A percentile compares a stretch with the other conserved stretches of the same genome.
Evolutionary conservation across 768 basidiomycete genomes (phyloP).

Genomic region (Nidularia sp.): DNA sequence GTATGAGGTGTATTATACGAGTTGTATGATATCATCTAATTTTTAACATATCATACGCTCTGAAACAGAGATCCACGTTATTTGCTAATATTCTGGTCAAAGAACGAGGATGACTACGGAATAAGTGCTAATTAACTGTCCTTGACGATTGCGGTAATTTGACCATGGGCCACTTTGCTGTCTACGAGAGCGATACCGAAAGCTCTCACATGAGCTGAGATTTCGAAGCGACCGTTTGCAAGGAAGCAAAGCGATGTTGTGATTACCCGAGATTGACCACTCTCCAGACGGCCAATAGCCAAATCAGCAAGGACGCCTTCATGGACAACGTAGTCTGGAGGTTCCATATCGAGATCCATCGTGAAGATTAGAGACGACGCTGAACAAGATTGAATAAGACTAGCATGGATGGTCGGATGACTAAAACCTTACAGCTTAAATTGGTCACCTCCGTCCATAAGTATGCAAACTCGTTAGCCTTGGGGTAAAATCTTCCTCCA

Average conservation of each 20-base stretch:
- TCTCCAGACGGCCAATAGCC: slow-evolving; percentile 57
- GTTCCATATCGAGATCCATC: slow-evolving; percentile 50
- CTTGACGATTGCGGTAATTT: slow-evolving; percentile 27
- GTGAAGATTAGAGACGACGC: slow-evolving; percentile 49
- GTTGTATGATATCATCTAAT: slow-evolving; percentile 6
- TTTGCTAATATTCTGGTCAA: no score
- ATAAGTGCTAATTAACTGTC: no score
- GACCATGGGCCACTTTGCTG: slow-evolving; percentile 33
- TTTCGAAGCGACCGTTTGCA: slow-evolving; percentile 60
- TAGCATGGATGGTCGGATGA: no score
- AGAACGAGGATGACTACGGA: no score
- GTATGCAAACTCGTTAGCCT: slow-evolving; percentile 60
- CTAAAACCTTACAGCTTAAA: slow-evolving; percentile 50
- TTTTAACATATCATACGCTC: no score
- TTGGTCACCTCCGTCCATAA: slow-evolving; percentile 59
- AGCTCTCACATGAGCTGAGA: slow-evolving; percentile 37
- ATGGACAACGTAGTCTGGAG: slow-evolving; percentile 60
- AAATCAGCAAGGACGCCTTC: slow-evolving; percentile 66
- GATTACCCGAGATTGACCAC: slow-evolving; percentile 46
- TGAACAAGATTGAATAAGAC: slow-evolving; percentile 17
- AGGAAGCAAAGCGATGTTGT: slow-evolving; percentile 70
- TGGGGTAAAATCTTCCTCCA: slow-evolving; percentile 44
- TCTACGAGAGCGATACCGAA: slow-evolving; percentile 20
- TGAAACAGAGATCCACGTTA: no score
- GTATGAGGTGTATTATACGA: slow-evolving; percentile 9